Conservation (phyloP, 495 filamentous ascomycete genomes). For the Thozetella sp. region DNA sequence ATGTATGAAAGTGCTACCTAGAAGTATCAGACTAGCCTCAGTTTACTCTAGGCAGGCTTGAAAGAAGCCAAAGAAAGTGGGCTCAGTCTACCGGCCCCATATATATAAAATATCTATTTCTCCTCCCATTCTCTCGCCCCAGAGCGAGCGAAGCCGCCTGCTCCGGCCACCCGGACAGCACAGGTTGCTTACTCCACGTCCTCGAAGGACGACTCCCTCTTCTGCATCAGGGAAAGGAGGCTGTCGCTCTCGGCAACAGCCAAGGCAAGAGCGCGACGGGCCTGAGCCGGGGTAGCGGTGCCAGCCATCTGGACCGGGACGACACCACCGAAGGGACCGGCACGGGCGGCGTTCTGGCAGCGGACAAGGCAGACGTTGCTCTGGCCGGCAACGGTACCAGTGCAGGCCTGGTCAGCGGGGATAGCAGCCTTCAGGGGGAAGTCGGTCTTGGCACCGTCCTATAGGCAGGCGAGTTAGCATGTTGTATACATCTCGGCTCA, state of each 20-base stretch:
- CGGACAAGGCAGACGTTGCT: slow-evolving; percentile 53
- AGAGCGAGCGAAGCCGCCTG: no score
- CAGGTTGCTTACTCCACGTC: no score
- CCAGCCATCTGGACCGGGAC: slow-evolving; percentile 51
- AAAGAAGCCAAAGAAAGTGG: no score
- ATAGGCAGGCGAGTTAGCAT: background rate
- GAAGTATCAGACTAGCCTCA: no score
- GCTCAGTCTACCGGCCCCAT: no score
- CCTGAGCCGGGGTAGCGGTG: slow-evolving; percentile 4
- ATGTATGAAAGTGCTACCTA: no score
- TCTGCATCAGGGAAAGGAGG: background rate
- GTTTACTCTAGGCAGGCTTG: no score
- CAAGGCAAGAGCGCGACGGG: background rate
- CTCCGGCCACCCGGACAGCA: no score
- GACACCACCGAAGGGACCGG: slow-evolving; percentile 55
- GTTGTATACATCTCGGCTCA: background rate
- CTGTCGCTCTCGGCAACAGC: background rate
- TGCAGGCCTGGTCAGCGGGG: slow-evolving; percentile 48
- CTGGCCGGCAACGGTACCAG: slow-evolving; percentile 53
- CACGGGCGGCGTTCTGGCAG: slow-evolving; percentile 49
- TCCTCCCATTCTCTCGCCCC: no score
- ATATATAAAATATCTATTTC: no score
- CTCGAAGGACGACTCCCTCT: no score
- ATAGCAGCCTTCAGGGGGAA: slow-evolving; percentile 46
- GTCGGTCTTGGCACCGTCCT: slow-evolving; percentile 35